phyloP scores from a whole-genome alignment of 805 yeast genomes.

The Lachancea meyersii region DNA sequence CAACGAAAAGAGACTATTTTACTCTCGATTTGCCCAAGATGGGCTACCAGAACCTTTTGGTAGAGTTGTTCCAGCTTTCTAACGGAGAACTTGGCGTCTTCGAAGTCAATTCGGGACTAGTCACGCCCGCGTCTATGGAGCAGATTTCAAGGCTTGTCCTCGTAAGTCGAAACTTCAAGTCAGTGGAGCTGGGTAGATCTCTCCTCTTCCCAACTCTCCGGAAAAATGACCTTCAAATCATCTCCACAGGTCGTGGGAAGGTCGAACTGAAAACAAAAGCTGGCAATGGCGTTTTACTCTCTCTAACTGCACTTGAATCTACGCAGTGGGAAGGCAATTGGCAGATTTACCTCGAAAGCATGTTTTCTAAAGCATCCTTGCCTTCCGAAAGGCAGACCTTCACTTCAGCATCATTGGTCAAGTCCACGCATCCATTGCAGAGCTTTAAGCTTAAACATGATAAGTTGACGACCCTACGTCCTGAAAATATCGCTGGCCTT shows the following conservation, averaged over 20 bases:
- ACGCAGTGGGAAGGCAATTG: conserved; percentile 26
- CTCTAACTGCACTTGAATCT: conserved; percentile 19
- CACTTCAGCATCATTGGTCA: conserved; percentile 6
- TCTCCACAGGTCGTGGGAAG: conserved; percentile 8
- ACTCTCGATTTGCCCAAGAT: conserved; percentile 17
- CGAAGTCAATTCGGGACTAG: conserved; percentile 19
- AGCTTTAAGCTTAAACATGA: conserved; percentile 16
- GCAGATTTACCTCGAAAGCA: conserved; percentile 16
- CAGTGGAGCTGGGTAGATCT: conserved; percentile 22
- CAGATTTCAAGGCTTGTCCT: conserved; percentile 13
- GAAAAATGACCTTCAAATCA: conserved; percentile 19
- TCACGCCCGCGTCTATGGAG: conserved; percentile 10
- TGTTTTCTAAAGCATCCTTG: conserved; percentile 9
- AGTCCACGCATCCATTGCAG: conserved; percentile 15
- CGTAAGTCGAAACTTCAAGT: conserved; percentile 11
- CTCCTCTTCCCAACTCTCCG: conserved; percentile 25
- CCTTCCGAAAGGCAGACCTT: neutral
- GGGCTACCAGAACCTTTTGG: conserved; percentile 14
- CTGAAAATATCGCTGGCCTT: conserved; percentile 12
- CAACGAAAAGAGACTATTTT: conserved; percentile 21
- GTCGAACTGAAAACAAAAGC: conserved; percentile 18
- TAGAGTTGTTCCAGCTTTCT: conserved; percentile 25
- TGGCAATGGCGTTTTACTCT: conserved; percentile 19
- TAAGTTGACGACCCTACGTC: conserved; percentile 14
- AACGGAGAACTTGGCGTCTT: conserved; percentile 26